These are phyloP conservation scores for Alternaria solani DNA, from an alignment of 2,329 filamentous ascomycete species.

Conservation along the genomic window DNA sequence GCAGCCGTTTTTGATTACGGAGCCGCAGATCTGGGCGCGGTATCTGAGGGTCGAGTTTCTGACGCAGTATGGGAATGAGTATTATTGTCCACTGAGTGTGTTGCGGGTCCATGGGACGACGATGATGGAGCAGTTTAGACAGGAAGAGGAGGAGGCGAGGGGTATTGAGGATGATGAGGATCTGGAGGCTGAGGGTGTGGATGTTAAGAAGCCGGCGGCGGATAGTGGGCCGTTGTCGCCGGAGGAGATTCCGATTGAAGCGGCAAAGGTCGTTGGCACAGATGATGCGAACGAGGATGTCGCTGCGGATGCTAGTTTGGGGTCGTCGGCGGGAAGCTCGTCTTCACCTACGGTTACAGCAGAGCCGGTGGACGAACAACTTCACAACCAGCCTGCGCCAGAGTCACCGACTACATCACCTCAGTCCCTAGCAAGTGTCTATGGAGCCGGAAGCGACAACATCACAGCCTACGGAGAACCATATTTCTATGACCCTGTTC, in stretches of 20 bases:
- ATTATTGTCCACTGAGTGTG: slow-evolving; percentile 91
- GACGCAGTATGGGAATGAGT: slow-evolving; percentile 94
- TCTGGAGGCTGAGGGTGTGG: slow-evolving; percentile 56
- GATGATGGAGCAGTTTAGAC: slow-evolving; percentile 93
- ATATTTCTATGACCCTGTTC: neutral
- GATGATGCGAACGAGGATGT: neutral
- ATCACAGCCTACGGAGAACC: neutral
- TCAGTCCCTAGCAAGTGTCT: neutral
- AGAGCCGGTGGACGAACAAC: neutral
- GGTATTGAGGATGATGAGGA: slow-evolving; percentile 66
- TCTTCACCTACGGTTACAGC: neutral
- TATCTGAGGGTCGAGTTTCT: slow-evolving; percentile 93
- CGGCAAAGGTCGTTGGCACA: slow-evolving; percentile 20
- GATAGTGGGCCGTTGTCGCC: slow-evolving; percentile 31
- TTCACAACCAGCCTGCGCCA: neutral
- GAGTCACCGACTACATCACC: neutral
- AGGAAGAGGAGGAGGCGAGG: slow-evolving; percentile 74
- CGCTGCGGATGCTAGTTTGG: neutral
- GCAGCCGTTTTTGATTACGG: slow-evolving; percentile 92
- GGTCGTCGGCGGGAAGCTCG: neutral
- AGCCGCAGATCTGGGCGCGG: slow-evolving; percentile 93
- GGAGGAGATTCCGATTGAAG: slow-evolving; percentile 30
- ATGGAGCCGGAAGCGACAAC: neutral
- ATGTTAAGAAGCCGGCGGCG: slow-evolving; percentile 49
- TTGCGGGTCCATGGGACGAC: slow-evolving; percentile 91